Evolutionary conservation across 1,284 basidiomycete genomes (phyloP).

Genomic region (Cutaneotrichosporon daszewskae): DNA sequence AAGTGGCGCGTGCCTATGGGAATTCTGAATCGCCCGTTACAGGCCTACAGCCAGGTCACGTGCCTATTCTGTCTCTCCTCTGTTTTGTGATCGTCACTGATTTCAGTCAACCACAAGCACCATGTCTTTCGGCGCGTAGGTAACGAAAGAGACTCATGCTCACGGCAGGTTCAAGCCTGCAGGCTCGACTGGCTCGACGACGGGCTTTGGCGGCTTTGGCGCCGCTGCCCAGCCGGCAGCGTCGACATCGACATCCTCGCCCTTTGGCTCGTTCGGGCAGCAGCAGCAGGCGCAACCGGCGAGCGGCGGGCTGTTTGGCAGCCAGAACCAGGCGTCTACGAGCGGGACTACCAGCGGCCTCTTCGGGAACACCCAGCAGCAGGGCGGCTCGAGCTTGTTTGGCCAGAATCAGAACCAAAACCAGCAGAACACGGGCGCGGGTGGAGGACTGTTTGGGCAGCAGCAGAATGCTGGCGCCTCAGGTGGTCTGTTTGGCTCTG

Average conservation of each 20-base stretch:
- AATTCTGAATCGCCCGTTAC: too few species aligned
- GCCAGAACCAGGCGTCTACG: slow-evolving; percentile 5
- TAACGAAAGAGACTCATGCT: too few species aligned
- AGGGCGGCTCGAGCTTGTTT: slow-evolving; percentile 1
- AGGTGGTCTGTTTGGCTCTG: slow-evolving; percentile 1
- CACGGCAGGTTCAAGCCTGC: slow-evolving; percentile 1
- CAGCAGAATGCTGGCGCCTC: slow-evolving; percentile 7
- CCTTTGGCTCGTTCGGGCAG: slow-evolving; percentile 13
- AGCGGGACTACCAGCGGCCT: slow-evolving; percentile 6
- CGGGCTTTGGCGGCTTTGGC: slow-evolving; percentile 31
- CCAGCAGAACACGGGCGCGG: slow-evolving; percentile 2
- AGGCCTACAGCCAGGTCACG: too few species aligned
- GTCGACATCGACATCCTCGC: neutral
- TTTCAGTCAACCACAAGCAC: slow-evolving; percentile 1
- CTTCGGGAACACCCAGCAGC: slow-evolving; percentile 10
- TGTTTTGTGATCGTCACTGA: too few species aligned
- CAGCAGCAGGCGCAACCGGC: slow-evolving; percentile 7
- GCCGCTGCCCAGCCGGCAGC: slow-evolving; percentile 10
- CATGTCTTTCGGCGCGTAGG: slow-evolving; percentile 6
- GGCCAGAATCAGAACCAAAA: neutral
- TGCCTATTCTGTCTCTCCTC: too few species aligned
- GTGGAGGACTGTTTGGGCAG: slow-evolving; percentile 18
- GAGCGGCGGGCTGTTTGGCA: neutral
- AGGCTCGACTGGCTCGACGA: slow-evolving; percentile 4
- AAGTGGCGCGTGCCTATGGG: too few species aligned